These are phyloP conservation scores for Starmerella gropengiesseri DNA, from an alignment of 805 yeast genomes.

Conservation along the genomic window DNA sequence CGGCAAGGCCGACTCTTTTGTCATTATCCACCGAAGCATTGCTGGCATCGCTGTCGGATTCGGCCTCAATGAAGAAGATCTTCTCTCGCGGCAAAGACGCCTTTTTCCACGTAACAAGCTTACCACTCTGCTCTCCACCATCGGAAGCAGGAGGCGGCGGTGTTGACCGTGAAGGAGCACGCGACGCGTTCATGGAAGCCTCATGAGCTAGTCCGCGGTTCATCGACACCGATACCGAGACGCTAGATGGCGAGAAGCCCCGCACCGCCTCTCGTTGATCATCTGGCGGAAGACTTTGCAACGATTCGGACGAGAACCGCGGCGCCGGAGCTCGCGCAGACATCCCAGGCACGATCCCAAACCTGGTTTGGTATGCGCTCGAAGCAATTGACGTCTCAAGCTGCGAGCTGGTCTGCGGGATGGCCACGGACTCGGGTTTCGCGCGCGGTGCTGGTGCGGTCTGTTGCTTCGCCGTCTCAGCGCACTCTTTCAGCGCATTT, in stretches of 20 bases:
- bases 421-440: no score
- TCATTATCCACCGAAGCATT: conserved; percentile 17
- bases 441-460: no score
- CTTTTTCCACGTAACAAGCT: conserved; percentile 4
- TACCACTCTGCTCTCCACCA: neutral
- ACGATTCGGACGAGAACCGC: neutral
- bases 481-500: neutral
- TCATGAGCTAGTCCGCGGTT: conserved; percentile 14
- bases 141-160: no score
- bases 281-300: neutral
- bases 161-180: no score
- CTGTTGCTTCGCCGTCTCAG: neutral
- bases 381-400: no score
- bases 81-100: conserved; percentile 25
- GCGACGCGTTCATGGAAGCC: neutral
- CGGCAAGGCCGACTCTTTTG: neutral
- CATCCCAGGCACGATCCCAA: no score
- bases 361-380: no score
- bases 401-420: no score
- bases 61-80: conserved; percentile 34
- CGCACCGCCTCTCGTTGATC: conserved; percentile 26
- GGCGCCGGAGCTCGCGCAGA: neutral
- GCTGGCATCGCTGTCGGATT: conserved; percentile 27
- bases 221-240: conserved; percentile 31
- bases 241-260: conserved; percentile 32